Percentiles rank a stretch among this genome's conserved stretches.
Evolutionary conservation across 2,329 filamentous ascomycete species (phyloP).

Genomic region (Pestalotiopsis sp.): DNA sequence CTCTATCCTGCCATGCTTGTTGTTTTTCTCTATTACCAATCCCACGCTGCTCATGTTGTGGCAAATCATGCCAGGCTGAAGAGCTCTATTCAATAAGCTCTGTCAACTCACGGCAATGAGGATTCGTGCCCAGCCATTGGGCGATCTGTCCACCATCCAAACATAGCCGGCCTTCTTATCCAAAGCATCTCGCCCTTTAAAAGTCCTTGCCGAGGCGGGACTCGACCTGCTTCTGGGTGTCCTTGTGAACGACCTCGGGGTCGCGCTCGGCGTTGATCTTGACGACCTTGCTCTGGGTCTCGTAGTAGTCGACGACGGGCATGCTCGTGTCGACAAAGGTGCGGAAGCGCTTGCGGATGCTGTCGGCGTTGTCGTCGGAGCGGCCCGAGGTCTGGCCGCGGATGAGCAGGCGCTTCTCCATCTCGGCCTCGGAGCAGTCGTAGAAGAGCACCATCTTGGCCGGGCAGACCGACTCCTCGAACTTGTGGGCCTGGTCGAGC

Average conservation of each 20-base stretch:
- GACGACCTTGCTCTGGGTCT: conserved; percentile 75
- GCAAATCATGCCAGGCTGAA: too few species aligned
- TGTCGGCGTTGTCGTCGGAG: conserved; percentile 91
- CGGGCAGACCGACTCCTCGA: conserved; percentile 85
- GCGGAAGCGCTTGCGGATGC: conserved; percentile 93
- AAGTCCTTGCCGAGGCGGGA: conserved; percentile 46
- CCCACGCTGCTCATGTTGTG: background rate
- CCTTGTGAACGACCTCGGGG: conserved; percentile 63
- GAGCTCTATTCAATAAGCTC: too few species aligned
- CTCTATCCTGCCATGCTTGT: background rate
- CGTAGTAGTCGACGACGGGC: conserved; percentile 90
- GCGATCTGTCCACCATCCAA: too few species aligned
- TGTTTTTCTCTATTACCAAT: conserved; percentile 1
- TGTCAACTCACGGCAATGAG: too few species aligned
- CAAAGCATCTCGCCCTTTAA: background rate
- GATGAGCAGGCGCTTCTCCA: conserved; percentile 82
- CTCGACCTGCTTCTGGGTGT: conserved; percentile 52
- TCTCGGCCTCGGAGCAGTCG: conserved; percentile 86
- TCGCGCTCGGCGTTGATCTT: conserved; percentile 72
- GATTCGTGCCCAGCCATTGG: too few species aligned
- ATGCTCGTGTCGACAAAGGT: conserved; percentile 96
- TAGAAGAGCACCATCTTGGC: conserved; percentile 90
- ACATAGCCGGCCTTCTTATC: too few species aligned
- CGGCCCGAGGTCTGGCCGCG: conserved; percentile 91
- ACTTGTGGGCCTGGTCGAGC: conserved; percentile 94